These are phyloP conservation scores for Urtica urens DNA, from an alignment of 306 rosid species.

Conservation along the genomic window DNA sequence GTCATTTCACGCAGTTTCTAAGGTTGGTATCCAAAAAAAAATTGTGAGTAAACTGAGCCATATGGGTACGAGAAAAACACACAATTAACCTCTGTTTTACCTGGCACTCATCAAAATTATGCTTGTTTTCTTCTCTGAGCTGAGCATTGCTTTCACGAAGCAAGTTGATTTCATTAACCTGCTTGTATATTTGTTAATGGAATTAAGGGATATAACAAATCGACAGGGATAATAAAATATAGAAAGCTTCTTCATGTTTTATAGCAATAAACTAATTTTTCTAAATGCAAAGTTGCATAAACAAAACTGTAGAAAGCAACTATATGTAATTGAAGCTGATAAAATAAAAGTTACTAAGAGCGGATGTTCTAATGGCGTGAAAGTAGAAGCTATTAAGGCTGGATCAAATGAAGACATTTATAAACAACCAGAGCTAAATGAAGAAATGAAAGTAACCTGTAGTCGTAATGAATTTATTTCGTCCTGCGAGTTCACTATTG, in stretches of 20 bases:
- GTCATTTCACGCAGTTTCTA: constrained; percentile 73
- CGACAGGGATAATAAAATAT: too few relatives aligned
- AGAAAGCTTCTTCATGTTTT: too few relatives aligned
- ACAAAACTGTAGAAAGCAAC: too few relatives aligned
- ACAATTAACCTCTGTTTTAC: constrained; percentile 24
- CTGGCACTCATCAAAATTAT: constrained; percentile 96
- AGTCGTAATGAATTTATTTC: constrained; percentile 84
- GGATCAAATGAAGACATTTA: too few relatives aligned
- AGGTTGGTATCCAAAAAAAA: constrained; percentile 2
- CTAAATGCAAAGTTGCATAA: too few relatives aligned
- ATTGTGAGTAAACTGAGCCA: constrained; percentile 4
- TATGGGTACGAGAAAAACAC: too few relatives aligned
- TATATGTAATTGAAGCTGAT: too few relatives aligned
- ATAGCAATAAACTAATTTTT: too few relatives aligned
- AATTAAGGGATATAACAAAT: neutral
- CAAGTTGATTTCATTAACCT: constrained; percentile 84
- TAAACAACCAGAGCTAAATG: too few relatives aligned
- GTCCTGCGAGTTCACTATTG: constrained; percentile 67
- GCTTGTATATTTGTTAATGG: constrained; percentile 10
- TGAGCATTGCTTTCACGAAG: constrained; percentile 96
- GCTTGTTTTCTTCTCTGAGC: constrained; percentile 96
- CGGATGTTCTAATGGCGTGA: too few relatives aligned
- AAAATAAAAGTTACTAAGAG: too few relatives aligned
- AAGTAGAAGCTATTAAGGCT: too few relatives aligned
- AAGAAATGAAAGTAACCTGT: constrained; percentile 42